A percentile compares a stretch with the other conserved stretches of the same genome.
Conservation (phyloP, 1,139 yeast genomes). For the Geotrichum candidum region DNA sequence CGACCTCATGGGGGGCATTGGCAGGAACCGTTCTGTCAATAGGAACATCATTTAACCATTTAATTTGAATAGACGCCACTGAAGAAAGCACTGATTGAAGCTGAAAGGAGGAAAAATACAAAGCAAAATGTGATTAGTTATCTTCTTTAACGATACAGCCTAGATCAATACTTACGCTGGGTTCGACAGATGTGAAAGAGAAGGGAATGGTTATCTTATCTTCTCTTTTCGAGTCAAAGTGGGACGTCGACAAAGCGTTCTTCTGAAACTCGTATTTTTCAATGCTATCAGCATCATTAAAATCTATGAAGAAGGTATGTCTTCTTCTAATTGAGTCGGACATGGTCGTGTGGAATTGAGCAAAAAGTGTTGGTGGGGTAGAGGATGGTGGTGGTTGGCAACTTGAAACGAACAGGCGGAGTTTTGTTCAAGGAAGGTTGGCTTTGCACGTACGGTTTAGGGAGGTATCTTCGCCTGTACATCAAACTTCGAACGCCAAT, state of each 20-base stretch:
- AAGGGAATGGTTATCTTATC: constrained; percentile 25
- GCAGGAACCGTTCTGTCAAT: constrained; percentile 26
- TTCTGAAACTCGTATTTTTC: constrained; percentile 19
- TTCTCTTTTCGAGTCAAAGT: constrained; percentile 24
- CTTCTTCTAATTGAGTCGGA: constrained; percentile 23
- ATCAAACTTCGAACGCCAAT: not conserved
- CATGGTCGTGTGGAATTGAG: constrained; percentile 3
- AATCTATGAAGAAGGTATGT: constrained; percentile 25
- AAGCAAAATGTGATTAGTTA: not conserved
- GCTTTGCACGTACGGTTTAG: not conserved
- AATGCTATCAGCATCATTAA: constrained; percentile 21
- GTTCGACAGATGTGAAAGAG: constrained; percentile 2
- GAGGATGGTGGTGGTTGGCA: not conserved
- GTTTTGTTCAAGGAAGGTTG: not conserved
- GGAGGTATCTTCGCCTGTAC: not conserved
- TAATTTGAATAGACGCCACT: constrained; percentile 21
- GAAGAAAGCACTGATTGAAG: constrained; percentile 10
- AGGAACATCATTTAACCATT: constrained; percentile 24
- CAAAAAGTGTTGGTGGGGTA: not conserved
- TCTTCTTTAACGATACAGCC: not conserved
- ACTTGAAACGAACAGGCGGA: not conserved
- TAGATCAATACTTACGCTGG: constrained; percentile 6
- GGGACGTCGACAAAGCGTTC: constrained; percentile 14
- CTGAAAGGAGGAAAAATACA: not conserved
- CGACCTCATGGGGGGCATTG: constrained; percentile 28